These are phyloP conservation scores for Chamaecyparis obtusa DNA, from an alignment of 75 land plant species.

Conservation along the genomic window DNA sequence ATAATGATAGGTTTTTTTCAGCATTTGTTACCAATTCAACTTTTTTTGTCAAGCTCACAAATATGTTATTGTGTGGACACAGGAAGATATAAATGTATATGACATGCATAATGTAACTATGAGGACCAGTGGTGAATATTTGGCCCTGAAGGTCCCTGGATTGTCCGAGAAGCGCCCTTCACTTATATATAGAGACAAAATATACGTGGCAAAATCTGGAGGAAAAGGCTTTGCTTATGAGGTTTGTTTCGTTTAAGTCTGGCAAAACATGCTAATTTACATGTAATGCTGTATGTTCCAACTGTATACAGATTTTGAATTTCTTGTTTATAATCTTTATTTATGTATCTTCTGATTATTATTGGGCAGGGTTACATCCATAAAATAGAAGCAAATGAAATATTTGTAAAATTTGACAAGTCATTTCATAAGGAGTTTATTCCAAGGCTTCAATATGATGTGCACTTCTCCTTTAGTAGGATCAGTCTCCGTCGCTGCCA, in stretches of 20 bases:
- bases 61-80: slow-evolving; percentile 13
- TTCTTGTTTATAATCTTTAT: neutral
- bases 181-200: slow-evolving; percentile 59
- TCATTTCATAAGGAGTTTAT: slow-evolving; percentile 35
- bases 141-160: slow-evolving; percentile 74
- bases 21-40: neutral
- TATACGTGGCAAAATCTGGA: slow-evolving; percentile 42
- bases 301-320: neutral
- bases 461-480: slow-evolving; percentile 63
- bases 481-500: slow-evolving; percentile 61
- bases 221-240: slow-evolving; percentile 32
- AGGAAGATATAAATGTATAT: slow-evolving; percentile 71
- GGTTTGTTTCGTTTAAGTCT: slow-evolving; percentile 26
- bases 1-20: neutral
- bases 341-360: neutral
- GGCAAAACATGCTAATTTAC: neutral
- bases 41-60: slow-evolving; percentile 10
- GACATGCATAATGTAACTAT: slow-evolving; percentile 66
- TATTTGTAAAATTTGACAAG: slow-evolving; percentile 47
- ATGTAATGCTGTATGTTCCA: neutral
- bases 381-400: slow-evolving; percentile 71
- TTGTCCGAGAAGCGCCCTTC: slow-evolving; percentile 81
- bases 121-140: slow-evolving; percentile 34
- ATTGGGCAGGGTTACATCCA: slow-evolving; percentile 67
- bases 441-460: slow-evolving; percentile 39